Base-by-base conservation (phyloP, 345 rosid genomes). In the Anastatica hierochuntica region DNA sequence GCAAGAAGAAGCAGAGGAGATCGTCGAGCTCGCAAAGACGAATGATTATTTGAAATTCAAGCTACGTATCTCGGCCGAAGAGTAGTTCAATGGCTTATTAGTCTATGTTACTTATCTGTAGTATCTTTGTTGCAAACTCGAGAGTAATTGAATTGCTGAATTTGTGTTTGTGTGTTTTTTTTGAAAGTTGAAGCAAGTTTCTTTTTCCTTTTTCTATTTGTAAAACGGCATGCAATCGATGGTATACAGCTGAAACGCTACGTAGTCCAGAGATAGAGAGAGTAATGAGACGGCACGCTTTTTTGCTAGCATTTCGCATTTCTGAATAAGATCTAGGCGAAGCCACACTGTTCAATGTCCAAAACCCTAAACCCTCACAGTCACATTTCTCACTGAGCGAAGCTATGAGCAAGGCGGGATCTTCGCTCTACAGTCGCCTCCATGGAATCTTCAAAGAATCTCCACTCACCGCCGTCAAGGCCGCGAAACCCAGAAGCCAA, bases 381-480 rank as follows among this genome's bases (percentile, higher is more conserved):
- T 43, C 34, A 15, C 65, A 52, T 45, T 59, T 45, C 38, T 0
- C 38, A 4, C 44, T 13, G 7, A 21, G 21, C 50, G 44, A 67
- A 59, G 44, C 62, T 3, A 72, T 73, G 77, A 68, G 74, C 68
- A 42, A 65, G 39, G 50, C 60, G 45, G 65, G 64, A 41, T 43
- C 77, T 29, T 52, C 74, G 39, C 42, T 73, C 10, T 48, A 31
- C 54, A 73, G 67, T 62, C 72, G 76, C 57, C 69, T 79, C 37
- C 59, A 9, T 47, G 77, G 75, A 34, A 49, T 72, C 33, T 63
- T 77, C 7, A 63, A 68, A 34, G 44, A 68, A 18, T 1, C 72
- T 21, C 7, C 45, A 6, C 12, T 47, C 50, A 56, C 67, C 53
- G 33, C 59, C 5, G 43, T 39, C 30, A 55, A 58, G 11, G 18